These are phyloP conservation scores for Huntiella savannae DNA, from an alignment of 2,329 filamentous ascomycete species.

Conservation along the genomic window DNA sequence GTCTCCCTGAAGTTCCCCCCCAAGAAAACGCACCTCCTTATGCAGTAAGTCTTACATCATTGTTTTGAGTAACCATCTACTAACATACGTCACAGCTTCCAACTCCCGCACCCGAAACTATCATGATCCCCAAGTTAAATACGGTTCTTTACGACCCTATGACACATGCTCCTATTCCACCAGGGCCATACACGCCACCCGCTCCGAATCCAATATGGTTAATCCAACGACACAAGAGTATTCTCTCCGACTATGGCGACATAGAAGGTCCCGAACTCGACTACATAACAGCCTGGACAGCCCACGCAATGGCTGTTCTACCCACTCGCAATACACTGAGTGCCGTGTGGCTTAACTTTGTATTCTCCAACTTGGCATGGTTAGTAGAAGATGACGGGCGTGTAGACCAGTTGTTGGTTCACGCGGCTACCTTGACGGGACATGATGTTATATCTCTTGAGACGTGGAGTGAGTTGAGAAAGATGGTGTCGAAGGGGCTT, in stretches of 20 bases:
- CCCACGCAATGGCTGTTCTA: constrained; percentile 31
- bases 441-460: constrained; percentile 27
- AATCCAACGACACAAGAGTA: constrained; percentile 38
- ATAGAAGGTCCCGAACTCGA: constrained; percentile 35
- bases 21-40: background rate
- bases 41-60: background rate
- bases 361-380: constrained; percentile 31
- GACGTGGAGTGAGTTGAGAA: constrained; percentile 13
- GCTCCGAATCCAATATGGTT: constrained; percentile 33
- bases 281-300: constrained; percentile 39
- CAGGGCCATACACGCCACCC: constrained; percentile 27
- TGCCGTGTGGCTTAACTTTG: constrained; percentile 31
- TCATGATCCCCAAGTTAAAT: constrained; percentile 15
- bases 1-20: background rate
- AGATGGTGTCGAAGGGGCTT: background rate
- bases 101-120: background rate
- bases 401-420: constrained; percentile 35
- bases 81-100: background rate
- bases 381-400: constrained; percentile 28
- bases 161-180: constrained; percentile 31
- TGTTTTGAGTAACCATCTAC: background rate
- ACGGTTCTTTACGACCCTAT: constrained; percentile 33
- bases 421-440: constrained; percentile 30
- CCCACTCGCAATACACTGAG: constrained; percentile 33
- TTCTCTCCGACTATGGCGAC: constrained; percentile 37